Evolutionary conservation across 495 filamentous ascomycete species (phyloP), one percentile per base, ranked within the genome.

Genomic region (Podospora bellae-mahoneyi): DNA sequence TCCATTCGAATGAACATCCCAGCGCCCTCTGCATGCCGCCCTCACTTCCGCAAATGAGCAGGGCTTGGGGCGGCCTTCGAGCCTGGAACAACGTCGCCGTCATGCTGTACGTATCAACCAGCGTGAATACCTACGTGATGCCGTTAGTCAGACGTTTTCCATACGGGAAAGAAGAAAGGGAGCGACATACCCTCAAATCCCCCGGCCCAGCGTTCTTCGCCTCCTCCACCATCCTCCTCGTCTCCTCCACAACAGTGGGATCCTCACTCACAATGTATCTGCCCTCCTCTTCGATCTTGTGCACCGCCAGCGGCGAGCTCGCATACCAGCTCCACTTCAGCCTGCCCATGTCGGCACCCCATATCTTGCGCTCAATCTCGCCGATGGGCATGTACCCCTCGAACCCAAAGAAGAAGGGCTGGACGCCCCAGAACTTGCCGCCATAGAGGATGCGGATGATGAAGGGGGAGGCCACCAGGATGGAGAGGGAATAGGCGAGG

Each of bases 21-120:
- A 82, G 34, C 23, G 78, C 74, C 10, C 80, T 67, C 59, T 77
- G 73, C 78, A 79, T 81, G 19, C 79, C 80, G 1, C 80, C 80
- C 68, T 83, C 80, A 2, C 60, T 66, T 5, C 78, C 79, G 30
- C 78, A 78, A 1, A 80, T 27, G 15, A 82, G 58, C 15, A 76
- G 66, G 16, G 68, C 68, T 0, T 64, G 66, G 2, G 80, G 80
- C 3, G 79, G 77, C n/a, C 73, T 66, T 16, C 64, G 60, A 1
- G 80, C 79, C 15, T 68, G 55, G 67, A 82, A 81, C 26, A 79
- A 62, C 0, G 78, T 79, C 0, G 78, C 70, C 4, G 74, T 75
- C 73, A 81, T 73, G 15, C 70, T 76, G 58, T 65, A 71, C 0
- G 78, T 82, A 65, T 82, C 79, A 4, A 82, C 75, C 10, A 81